Evolutionary conservation across 2,329 filamentous ascomycete species (phyloP).

Genomic region (Epichloe uncinata): DNA sequence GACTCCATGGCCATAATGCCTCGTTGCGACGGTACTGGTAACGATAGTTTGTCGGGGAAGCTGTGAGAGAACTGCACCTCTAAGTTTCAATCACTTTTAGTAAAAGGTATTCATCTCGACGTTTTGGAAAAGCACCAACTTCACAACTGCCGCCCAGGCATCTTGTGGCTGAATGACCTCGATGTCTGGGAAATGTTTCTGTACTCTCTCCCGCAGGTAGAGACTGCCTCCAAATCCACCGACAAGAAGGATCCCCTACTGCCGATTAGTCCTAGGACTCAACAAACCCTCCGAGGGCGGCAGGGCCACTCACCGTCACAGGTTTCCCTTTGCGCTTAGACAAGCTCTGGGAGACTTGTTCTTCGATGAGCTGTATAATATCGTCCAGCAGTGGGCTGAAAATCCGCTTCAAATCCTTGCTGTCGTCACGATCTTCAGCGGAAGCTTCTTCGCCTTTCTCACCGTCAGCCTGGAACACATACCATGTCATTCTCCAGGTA

Average conservation of each 20-base stretch:
- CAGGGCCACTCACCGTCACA: background rate
- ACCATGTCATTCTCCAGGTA: too few species aligned
- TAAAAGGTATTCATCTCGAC: background rate
- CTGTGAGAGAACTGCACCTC: background rate
- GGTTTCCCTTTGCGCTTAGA: background rate
- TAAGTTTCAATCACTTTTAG: background rate
- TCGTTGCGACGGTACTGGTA: background rate
- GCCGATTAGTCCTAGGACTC: background rate
- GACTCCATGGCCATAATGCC: background rate
- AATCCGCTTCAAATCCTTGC: background rate
- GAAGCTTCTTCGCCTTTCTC: too few species aligned
- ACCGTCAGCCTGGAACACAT: too few species aligned
- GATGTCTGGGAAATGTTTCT: slow-evolving; percentile 1
- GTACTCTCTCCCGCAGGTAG: background rate
- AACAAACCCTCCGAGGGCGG: background rate
- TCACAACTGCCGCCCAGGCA: slow-evolving; percentile 5
- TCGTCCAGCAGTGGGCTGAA: background rate
- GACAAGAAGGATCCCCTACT: slow-evolving; percentile 4
- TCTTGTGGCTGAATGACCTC: slow-evolving; percentile 1
- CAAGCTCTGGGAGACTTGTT: background rate
- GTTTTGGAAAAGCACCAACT: background rate
- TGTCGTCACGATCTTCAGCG: background rate
- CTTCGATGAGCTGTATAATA: background rate
- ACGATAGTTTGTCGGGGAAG: background rate
- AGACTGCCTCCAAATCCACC: slow-evolving; percentile 3